Evolutionary conservation across 805 yeast species (phyloP).

Genomic region (Ascoidea rubescens): DNA sequence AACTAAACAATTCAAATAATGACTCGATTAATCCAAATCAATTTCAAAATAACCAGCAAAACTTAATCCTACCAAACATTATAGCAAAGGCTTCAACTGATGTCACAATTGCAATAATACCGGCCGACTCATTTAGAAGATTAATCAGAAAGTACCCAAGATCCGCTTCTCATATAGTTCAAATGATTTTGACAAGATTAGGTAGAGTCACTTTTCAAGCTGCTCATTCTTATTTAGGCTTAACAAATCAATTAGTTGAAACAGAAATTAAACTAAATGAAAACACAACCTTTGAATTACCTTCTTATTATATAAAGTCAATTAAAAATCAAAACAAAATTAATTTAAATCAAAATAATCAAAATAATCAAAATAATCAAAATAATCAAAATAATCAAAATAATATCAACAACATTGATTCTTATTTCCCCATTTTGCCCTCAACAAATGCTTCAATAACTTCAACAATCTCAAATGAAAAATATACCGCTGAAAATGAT

Average conservation of each 20-base stretch:
- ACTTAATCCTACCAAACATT: constrained; percentile 22
- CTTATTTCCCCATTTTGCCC: constrained; percentile 9
- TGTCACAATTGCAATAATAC: constrained; percentile 87
- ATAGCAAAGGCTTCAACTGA: constrained; percentile 63
- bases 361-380: constrained; percentile 8
- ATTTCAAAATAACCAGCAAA: constrained; percentile 1
- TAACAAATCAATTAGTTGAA: constrained; percentile 67
- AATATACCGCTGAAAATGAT: not conserved
- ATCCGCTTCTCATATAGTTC: constrained; percentile 87
- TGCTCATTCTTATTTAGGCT: constrained; percentile 73
- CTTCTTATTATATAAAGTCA: constrained; percentile 41
- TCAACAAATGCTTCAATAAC: not conserved
- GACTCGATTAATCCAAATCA: constrained; percentile 1
- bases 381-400: constrained; percentile 7
- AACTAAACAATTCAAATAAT: not conserved
- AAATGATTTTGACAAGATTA: constrained; percentile 76
- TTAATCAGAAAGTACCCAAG: constrained; percentile 68
- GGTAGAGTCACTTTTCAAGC: constrained; percentile 88
- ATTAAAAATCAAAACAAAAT: constrained; percentile 15
- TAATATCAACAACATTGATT: constrained; percentile 1
- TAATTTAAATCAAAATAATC: constrained; percentile 4
- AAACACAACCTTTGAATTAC: constrained; percentile 33
- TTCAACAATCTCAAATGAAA: not conserved
- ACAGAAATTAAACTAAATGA: constrained; percentile 59
- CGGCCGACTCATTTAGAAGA: constrained; percentile 65